phyloP scores from a whole-genome alignment of 2,329 filamentous ascomycete genomes.

The Monosporascus sp. region DNA sequence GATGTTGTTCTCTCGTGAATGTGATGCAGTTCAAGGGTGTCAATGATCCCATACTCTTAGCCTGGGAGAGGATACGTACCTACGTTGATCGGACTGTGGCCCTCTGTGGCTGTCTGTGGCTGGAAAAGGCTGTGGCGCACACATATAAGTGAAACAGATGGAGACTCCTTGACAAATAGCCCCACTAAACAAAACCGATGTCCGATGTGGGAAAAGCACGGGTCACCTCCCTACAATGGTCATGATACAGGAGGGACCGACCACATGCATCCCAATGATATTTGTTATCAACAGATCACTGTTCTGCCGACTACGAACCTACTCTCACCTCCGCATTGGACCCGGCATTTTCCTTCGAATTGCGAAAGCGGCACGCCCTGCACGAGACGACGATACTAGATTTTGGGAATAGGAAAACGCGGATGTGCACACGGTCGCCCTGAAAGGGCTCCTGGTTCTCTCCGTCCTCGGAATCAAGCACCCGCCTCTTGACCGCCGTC shows the following conservation, averaged over 20 bases:
- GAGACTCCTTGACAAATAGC: background rate
- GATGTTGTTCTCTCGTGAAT: too few relatives aligned
- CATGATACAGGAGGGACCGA: too few relatives aligned
- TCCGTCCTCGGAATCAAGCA: constrained; percentile 4
- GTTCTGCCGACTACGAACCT: too few relatives aligned
- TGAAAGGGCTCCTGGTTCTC: constrained; percentile 18
- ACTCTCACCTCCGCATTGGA: background rate
- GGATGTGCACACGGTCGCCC: constrained; percentile 22
- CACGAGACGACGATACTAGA: background rate
- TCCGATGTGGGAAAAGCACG: background rate
- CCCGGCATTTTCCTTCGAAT: background rate
- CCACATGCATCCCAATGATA: too few relatives aligned
- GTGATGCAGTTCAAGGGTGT: too few relatives aligned
- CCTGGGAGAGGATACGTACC: too few relatives aligned
- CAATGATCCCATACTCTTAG: too few relatives aligned
- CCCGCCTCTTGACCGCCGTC: constrained; percentile 2
- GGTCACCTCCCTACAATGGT: background rate
- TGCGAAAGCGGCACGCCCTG: too few relatives aligned
- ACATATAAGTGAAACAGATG: background rate
- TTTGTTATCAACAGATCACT: too few relatives aligned
- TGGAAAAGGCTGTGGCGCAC: background rate
- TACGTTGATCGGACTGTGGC: too few relatives aligned
- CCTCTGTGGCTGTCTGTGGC: too few relatives aligned
- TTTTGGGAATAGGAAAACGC: constrained; percentile 2
- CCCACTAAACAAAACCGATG: background rate